Evolutionary conservation across 345 rosid species (phyloP).

Genomic region (Brassica cretica): DNA sequence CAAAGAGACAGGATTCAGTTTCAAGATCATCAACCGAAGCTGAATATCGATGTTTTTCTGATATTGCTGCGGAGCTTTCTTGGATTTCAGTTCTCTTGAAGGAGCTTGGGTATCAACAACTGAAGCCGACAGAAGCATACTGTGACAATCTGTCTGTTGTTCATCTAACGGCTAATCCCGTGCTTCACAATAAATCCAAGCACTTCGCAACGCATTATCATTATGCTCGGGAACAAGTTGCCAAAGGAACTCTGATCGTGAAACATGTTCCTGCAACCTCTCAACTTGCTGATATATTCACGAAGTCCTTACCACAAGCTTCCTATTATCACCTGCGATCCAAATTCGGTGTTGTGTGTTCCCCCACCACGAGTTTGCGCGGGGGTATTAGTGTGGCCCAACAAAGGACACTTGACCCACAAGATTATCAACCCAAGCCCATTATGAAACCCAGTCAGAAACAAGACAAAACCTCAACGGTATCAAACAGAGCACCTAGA

Average conservation of each 20-base stretch:
- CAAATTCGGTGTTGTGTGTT: neutral
- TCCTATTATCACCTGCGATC: neutral
- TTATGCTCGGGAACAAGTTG: neutral
- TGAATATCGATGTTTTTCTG: neutral
- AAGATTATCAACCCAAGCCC: no score
- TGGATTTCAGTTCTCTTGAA: neutral
- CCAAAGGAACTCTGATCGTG: neutral
- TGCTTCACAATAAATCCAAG: neutral
- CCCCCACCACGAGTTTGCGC: neutral
- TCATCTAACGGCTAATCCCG: neutral
- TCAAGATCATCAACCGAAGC: neutral
- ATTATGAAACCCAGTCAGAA: no score
- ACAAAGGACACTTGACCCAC: no score
- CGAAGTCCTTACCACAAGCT: neutral
- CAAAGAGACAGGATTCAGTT: neutral
- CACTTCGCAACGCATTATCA: neutral
- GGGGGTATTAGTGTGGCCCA: neutral
- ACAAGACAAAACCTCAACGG: no score
- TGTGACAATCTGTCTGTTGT: neutral
- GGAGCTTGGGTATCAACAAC: neutral
- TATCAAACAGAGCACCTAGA: no score
- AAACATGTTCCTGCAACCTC: neutral
- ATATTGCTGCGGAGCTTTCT: neutral
- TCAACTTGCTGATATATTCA: neutral
- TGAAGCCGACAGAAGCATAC: neutral